These are phyloP conservation scores for Penicillium sp. DNA, from an alignment of 2,329 filamentous ascomycete species.

Conservation along the genomic window DNA sequence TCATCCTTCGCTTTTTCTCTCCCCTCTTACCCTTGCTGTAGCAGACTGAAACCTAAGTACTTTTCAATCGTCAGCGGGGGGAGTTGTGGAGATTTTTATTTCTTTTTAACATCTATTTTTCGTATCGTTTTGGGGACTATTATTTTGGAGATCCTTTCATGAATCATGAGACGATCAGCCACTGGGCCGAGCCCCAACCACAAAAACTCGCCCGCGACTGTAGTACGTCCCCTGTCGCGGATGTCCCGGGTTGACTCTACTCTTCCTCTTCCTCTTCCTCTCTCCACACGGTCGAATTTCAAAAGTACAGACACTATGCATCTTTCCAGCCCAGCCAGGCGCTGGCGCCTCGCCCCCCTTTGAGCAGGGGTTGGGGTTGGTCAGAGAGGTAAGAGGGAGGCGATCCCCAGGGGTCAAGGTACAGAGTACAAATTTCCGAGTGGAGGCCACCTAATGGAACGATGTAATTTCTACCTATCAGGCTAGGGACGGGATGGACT, in stretches of 20 bases:
- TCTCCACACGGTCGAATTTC: slow-evolving; percentile 3
- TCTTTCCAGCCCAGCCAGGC: neutral
- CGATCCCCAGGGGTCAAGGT: neutral
- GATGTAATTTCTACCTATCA: neutral
- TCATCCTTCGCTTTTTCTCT: neutral
- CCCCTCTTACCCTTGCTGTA: too few relatives aligned
- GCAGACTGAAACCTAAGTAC: neutral
- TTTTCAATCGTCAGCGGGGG: neutral
- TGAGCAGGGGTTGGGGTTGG: neutral
- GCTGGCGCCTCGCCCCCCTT: neutral
- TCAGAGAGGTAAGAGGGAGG: neutral
- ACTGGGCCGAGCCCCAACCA: slow-evolving; percentile 3
- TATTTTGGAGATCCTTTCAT: slow-evolving; percentile 1
- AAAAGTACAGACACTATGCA: slow-evolving; percentile 6
- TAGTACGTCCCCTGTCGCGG: neutral
- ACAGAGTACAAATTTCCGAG: neutral
- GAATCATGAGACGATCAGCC: slow-evolving; percentile 24
- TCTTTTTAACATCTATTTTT: too few relatives aligned
- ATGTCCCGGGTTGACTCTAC: neutral
- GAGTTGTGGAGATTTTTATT: neutral
- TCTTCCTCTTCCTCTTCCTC: too few relatives aligned
- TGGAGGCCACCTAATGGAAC: neutral
- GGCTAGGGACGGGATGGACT: neutral
- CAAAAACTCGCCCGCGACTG: neutral
- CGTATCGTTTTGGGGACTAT: neutral